Base-by-base conservation (phyloP, 2,329 filamentous ascomycete genomes). In the Fulvia fulva region DNA sequence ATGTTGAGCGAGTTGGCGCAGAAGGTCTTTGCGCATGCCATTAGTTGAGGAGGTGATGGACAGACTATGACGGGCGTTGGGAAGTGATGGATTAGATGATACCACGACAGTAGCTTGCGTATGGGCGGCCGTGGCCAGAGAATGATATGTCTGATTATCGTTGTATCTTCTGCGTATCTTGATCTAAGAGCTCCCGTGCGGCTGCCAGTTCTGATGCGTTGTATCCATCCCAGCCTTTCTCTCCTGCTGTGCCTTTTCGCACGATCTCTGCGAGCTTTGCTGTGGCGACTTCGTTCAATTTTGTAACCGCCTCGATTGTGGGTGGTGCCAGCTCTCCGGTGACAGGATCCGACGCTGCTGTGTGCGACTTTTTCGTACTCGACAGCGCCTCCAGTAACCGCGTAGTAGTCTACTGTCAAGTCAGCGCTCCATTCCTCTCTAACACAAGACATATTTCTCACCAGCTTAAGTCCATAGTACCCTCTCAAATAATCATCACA, bases 401-500 rank as follows among this genome's bases (percentile, higher is more conserved):
- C 25, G 43, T 65, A n/a, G 67, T 67, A 14, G 63, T 64, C 61
- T 70, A 28, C 53, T 5, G 21, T 41, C 37, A 41, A 34, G 14
- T 55, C 46, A 52, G 37, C 16, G 25, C 3, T 16, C 11, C 23
- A 1, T 50, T n/a, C n/a, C 23, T 2, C n/a, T 51, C n/a, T 67
- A 67, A 69, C 74, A 66, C 69, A 72, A 76, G 60, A 68, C 50
- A 16, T 46, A 83, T 68, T 75, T 91, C 63, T 34, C 56, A 68
- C 67, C 74, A 92, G 74, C 73, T 93, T 94, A 59, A 99, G 78
- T 6, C 94, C 94, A 74, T 96, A 97, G 73, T 91, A 96, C 1
- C 92, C 94, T 61, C 94, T 86, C 61, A 97, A 75, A 72, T 97
- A 97, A 71, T 91, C 87, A 67, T 97, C 90, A 70, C 94, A 97